phyloP scores from a whole-genome alignment of 805 yeast genomes.

The Zygosaccharomyces bisporus region DNA sequence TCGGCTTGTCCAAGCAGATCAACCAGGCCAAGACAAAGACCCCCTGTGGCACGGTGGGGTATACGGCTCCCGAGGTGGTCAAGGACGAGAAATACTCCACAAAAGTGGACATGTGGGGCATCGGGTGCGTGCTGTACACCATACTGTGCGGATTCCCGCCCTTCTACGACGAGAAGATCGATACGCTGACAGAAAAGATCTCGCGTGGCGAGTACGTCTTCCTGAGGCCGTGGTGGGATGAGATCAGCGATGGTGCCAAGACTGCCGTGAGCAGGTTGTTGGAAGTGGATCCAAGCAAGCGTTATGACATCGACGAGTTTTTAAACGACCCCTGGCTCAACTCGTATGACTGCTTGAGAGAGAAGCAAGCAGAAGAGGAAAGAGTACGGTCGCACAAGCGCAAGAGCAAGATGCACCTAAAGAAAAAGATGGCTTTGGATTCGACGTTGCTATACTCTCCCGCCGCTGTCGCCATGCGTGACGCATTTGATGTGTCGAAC shows the following conservation, averaged over 20 bases:
- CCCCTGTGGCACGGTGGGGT: conserved; percentile 98
- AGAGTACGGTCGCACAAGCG: conserved; percentile 17
- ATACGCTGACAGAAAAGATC: conserved; percentile 64
- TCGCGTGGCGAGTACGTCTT: conserved; percentile 70
- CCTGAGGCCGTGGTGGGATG: conserved; percentile 87
- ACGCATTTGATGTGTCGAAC: conserved; percentile 80
- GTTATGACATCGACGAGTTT: conserved; percentile 66
- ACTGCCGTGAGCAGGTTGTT: conserved; percentile 61
- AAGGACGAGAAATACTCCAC: conserved; percentile 88
- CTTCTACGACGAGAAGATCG: conserved; percentile 71
- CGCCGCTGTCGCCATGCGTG: conserved; percentile 76
- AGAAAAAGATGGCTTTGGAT: conserved; percentile 19
- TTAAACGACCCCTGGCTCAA: conserved; percentile 68
- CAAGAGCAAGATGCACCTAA: conserved; percentile 22
- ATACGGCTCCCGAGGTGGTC: conserved; percentile 97
- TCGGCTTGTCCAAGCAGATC: conserved; percentile 88
- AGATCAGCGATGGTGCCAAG: conserved; percentile 67
- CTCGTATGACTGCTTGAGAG: conserved; percentile 25
- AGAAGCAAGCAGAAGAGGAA: conserved; percentile 12
- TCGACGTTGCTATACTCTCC: conserved; percentile 49
- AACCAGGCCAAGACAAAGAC: conserved; percentile 89
- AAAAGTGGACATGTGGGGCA: conserved; percentile 98
- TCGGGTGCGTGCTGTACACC: conserved; percentile 94
- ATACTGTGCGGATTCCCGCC: conserved; percentile 97
- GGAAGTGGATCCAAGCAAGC: conserved; percentile 62